Base-by-base conservation (phyloP, 345 rosid genomes). In the Moricandia arvensis region DNA sequence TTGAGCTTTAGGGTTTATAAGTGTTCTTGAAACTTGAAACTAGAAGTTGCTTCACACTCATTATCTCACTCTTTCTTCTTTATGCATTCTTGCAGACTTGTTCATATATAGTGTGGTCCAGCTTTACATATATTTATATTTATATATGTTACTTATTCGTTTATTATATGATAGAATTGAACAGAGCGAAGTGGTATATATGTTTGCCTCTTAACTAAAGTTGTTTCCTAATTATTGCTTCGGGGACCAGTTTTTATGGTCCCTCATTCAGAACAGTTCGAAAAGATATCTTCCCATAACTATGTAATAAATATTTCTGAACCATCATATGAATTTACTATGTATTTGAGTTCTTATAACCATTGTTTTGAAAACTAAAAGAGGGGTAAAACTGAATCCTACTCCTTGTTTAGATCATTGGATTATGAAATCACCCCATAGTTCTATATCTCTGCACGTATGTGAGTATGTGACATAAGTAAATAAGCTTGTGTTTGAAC, bases 161-260 rank as follows among this genome's bases (percentile, higher is more conserved):
- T 12, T 53, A 21, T 30, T 38, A 15, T 43, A 16, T 76, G 59
- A 38, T 37, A 71, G 8, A 53, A 70, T 41, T 16, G 66, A 70
- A 55, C 51, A 61, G 34, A 21, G 71, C 31, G 30, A 34, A 51
- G 13, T 55, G 80, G 75, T 64, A 70, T 76, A 72, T 72, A 72
- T 78, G 80, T 78, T 77, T 72, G 13, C 81, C 81, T 72, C 81
- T 26, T 72, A 66, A 72, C 76, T 17, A 66, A 78, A 78, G 77
- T 17, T 78, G 76, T 72, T 66, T 71, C 68, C 81, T 59, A 66
- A 72, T 66, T 58, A 78, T 78, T 78, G 81, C 69, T 59, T 78
- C 31, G 27, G 68, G 76, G 77, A 78, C 81, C 77, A 3, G 47
- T 63, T 13, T 45, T 57, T 71, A n/a, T 47, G 71, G 68, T 72